Conservation (phyloP, 306 rosid species). For the Quercus berberidifolia region DNA sequence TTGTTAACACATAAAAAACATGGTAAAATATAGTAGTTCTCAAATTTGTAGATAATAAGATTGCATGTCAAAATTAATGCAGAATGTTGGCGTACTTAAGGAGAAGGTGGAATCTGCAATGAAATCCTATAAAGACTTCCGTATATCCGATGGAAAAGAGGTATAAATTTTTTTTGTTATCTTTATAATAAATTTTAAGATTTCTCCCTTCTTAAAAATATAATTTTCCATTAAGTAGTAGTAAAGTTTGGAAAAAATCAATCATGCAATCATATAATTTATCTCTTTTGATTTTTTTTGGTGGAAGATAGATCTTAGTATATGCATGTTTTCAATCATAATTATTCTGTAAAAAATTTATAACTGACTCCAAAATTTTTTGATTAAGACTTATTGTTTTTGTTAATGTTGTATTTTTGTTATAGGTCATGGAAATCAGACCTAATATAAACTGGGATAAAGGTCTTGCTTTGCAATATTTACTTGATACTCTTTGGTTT, state of each 20-base stretch:
- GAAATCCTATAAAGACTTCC: conserved; percentile 33
- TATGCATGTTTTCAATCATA: conserved; percentile 11
- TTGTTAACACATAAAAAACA: too few species aligned
- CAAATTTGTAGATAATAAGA: background rate
- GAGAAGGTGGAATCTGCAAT: conserved; percentile 34
- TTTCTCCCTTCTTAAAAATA: too few species aligned
- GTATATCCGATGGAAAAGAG: conserved; percentile 41
- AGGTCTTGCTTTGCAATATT: conserved; percentile 52
- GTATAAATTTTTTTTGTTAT: conserved; percentile 8
- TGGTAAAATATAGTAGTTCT: background rate
- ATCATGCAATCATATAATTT: background rate
- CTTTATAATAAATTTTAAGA: too few species aligned
- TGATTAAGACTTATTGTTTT: conserved; percentile 33
- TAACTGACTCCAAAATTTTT: conserved; percentile 26
- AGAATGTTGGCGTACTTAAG: conserved; percentile 44
- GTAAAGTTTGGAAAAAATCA: background rate
- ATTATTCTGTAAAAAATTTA: conserved; percentile 26
- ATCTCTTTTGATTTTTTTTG: background rate
- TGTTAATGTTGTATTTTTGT: conserved; percentile 36
- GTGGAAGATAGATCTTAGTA: background rate
- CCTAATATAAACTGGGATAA: conserved; percentile 56
- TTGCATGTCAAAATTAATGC: conserved; percentile 7
- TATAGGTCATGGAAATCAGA: conserved; percentile 60
- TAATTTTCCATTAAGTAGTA: background rate
- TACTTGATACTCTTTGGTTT: conserved; percentile 47